Percentiles rank a stretch among this genome's conserved stretches.
phyloP scores from a whole-genome alignment of 805 yeast species.

The Cyberlindnera japonica region DNA sequence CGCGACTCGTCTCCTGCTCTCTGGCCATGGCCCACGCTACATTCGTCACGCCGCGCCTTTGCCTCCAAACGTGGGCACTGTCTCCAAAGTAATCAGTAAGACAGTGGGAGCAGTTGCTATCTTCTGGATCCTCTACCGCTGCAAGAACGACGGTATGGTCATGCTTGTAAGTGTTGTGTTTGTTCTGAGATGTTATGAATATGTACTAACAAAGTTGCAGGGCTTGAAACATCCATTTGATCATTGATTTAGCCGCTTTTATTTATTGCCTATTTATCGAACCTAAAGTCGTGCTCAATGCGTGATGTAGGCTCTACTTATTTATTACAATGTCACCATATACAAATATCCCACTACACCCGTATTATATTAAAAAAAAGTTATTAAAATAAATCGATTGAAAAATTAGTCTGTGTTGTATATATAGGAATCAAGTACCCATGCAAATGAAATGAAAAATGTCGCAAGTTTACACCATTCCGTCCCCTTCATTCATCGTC shows the following conservation, averaged over 20 bases:
- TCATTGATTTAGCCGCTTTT: slow-evolving; percentile 20
- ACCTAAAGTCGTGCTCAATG: not conserved
- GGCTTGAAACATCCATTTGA: slow-evolving; percentile 44
- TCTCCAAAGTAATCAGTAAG: slow-evolving; percentile 58
- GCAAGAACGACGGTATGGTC: slow-evolving; percentile 66
- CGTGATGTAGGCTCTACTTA: not conserved
- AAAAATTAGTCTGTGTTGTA: slow-evolving; percentile 14
- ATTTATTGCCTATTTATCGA: not conserved
- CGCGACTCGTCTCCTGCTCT: slow-evolving; percentile 8
- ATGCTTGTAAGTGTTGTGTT: slow-evolving; percentile 39
- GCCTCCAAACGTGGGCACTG: slow-evolving; percentile 59
- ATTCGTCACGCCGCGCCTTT: slow-evolving; percentile 57
- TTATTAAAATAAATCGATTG: not conserved
- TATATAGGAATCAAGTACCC: too few relatives aligned
- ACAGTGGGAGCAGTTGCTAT: slow-evolving; percentile 81
- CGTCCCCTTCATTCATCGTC: slow-evolving; percentile 4
- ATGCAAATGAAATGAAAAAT: too few relatives aligned
- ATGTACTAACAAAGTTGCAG: slow-evolving; percentile 10
- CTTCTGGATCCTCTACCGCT: slow-evolving; percentile 83
- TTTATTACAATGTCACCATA: slow-evolving; percentile 1
- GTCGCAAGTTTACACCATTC: not conserved
- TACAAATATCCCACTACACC: not conserved
- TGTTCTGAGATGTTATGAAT: not conserved
- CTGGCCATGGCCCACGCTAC: slow-evolving; percentile 24
- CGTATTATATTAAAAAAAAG: too few relatives aligned